phyloP scores from a whole-genome alignment of 2,329 filamentous ascomycete species.

The Basipetospora chlamydospora region DNA sequence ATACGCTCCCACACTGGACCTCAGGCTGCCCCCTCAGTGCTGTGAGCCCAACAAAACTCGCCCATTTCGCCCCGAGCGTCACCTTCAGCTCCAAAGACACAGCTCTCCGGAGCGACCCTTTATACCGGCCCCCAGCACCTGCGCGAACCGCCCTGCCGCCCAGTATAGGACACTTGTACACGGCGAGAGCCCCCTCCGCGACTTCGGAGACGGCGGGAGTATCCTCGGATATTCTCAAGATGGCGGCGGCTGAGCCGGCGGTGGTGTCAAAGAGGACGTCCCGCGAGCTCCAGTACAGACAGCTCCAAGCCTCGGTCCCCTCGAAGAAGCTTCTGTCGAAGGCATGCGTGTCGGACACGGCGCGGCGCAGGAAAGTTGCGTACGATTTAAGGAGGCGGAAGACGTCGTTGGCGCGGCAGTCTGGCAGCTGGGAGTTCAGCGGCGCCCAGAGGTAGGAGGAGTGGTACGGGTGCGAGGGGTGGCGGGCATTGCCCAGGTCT shows the following conservation, averaged over 20 bases:
- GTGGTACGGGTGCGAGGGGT: slow-evolving; percentile 17
- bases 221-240: neutral
- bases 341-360: slow-evolving; percentile 8
- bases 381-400: slow-evolving; percentile 17
- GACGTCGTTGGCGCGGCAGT: slow-evolving; percentile 19
- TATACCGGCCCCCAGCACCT: slow-evolving; percentile 6
- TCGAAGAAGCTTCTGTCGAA: slow-evolving; percentile 15
- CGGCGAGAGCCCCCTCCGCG: neutral
- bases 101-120: slow-evolving; percentile 5
- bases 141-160: slow-evolving; percentile 1
- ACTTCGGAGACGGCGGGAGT: too few species aligned
- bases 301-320: slow-evolving; percentile 12
- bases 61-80: slow-evolving; percentile 12
- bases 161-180: neutral
- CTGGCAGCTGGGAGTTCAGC: slow-evolving; percentile 14
- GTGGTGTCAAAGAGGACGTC: slow-evolving; percentile 5
- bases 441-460: slow-evolving; percentile 15
- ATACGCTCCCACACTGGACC: neutral
- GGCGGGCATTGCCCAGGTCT: slow-evolving; percentile 18
- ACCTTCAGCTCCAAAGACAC: slow-evolving; percentile 11
- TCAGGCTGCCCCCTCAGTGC: slow-evolving; percentile 12
- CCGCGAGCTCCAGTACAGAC: slow-evolving; percentile 14
- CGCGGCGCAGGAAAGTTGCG: slow-evolving; percentile 14
- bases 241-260: slow-evolving; percentile 3
- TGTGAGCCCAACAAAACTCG: slow-evolving; percentile 12